These are phyloP conservation scores for Globisporangium heterothallicum DNA, from an alignment of 352 stramenopile species.

Conservation along the genomic window DNA sequence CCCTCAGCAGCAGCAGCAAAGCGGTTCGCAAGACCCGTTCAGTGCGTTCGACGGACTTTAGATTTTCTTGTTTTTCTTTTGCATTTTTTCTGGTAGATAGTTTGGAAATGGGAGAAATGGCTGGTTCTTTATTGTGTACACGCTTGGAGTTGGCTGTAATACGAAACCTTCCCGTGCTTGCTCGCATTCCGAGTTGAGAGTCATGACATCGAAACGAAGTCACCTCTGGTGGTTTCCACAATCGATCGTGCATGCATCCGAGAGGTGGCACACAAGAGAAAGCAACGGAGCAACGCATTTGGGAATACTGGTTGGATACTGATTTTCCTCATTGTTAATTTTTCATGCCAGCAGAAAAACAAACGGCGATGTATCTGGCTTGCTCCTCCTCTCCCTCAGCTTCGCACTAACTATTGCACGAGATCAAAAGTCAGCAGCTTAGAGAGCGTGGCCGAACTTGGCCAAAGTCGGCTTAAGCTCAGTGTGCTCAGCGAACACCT, in stretches of 20 bases:
- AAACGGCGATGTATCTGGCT: background rate
- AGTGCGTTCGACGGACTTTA: conserved; percentile 78
- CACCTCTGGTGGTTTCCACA: too few relatives aligned
- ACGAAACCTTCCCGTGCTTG: too few relatives aligned
- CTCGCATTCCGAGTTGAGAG: too few relatives aligned
- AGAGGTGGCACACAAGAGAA: too few relatives aligned
- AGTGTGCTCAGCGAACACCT: conserved; percentile 84
- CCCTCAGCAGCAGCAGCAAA: conserved; percentile 42
- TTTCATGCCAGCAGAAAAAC: too few relatives aligned
- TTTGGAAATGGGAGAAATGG: conserved; percentile 2
- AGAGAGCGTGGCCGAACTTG: conserved; percentile 75
- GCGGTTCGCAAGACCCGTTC: conserved; percentile 51
- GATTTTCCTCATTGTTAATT: too few relatives aligned
- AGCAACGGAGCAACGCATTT: too few relatives aligned
- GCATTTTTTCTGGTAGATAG: background rate
- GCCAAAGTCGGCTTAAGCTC: conserved; percentile 84
- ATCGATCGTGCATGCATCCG: too few relatives aligned
- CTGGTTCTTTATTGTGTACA: too few relatives aligned
- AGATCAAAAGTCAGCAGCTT: conserved; percentile 19
- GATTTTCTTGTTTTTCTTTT: background rate
- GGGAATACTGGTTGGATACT: too few relatives aligned
- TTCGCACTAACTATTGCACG: background rate
- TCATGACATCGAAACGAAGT: too few relatives aligned
- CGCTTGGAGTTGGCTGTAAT: too few relatives aligned
- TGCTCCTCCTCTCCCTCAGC: background rate